phyloP scores from a whole-genome alignment of 2,329 filamentous ascomycete species.

The Apiospora sp. region DNA sequence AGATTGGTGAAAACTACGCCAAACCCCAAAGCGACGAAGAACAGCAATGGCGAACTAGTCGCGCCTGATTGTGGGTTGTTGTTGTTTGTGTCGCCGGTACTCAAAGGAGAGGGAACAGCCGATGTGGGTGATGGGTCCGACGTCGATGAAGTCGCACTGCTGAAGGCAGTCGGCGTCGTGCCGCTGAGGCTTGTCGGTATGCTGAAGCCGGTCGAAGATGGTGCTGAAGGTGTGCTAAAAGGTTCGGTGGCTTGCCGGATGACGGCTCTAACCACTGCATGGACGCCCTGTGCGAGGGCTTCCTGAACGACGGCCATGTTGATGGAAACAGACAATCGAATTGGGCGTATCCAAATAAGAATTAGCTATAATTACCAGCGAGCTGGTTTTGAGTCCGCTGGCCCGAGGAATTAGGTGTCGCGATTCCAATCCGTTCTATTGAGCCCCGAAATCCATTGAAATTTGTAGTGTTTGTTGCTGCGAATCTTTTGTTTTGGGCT shows the following conservation, averaged over 20 bases:
- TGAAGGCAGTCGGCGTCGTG: background rate
- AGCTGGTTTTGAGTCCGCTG: background rate
- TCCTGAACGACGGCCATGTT: conserved; percentile 42
- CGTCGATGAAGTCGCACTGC: background rate
- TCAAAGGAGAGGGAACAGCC: conserved; percentile 23
- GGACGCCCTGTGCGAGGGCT: conserved; percentile 46
- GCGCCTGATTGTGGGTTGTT: conserved; percentile 40
- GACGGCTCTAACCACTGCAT: conserved; percentile 47
- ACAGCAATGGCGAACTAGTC: conserved; percentile 79
- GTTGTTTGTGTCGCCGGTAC: conserved; percentile 17
- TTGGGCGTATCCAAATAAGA: background rate
- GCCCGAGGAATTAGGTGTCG: conserved; percentile 3
- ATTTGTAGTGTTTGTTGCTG: conserved; percentile 3
- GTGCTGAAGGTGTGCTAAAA: conserved; percentile 13
- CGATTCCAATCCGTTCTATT: conserved; percentile 5
- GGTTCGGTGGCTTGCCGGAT: conserved; percentile 36
- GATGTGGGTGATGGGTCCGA: conserved; percentile 30
- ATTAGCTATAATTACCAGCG: background rate
- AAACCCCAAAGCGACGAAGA: conserved; percentile 95
- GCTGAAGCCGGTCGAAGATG: conserved; percentile 12
- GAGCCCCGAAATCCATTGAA: conserved; percentile 10
- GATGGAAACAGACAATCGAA: background rate
- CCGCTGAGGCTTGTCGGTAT: conserved; percentile 1
- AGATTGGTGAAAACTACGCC: conserved; percentile 98
- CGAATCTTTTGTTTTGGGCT: conserved; percentile 2